Evolutionary conservation across 257 asterid genomes (phyloP), one percentile per base, ranked within the genome.

Genomic region (Haberlea rhodopensis): DNA sequence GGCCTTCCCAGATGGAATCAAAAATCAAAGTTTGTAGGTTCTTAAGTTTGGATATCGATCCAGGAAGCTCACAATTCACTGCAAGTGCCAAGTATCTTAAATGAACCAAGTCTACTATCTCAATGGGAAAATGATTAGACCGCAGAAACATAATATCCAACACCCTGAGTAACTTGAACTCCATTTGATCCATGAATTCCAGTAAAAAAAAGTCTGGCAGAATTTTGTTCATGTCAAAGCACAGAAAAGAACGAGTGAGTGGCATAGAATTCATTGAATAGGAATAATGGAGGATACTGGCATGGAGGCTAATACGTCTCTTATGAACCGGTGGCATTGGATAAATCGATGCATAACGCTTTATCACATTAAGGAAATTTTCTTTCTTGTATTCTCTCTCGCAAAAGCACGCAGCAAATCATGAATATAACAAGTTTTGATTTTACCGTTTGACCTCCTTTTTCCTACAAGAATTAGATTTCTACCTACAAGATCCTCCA

Each of bases 401-500:
- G 48, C 65, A 56, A 19, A 67, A 7, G 45, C 65, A 5, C 58
- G 64, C 65, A 67, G 13, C 29, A 67, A 49, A 55, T 67, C 72
- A 26, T 67, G 72, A 10, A 67, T 43, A 28, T 15, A 46, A 6
- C 65, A 67, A 4, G 57, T 56, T 67, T 67, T 67, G 31, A 67
- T 56, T 46, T 24, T 43, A 18, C 72, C 72, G 15, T 26, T 67
- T 3, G 65, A 57, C 57, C 51, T 43, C 23, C 73, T 60, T 32
- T 46, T 54, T 13, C 56, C 43, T 8, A 52, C 63, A 16, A 60
- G 24, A 32, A 69, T 43, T 13, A 69, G 63, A 69, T 60, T 69
- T 60, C 68, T 69, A 26, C 15, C 20, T n/a, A 69, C 62, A 34
- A 69, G 74, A 61, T 69, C 68, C 60, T 60, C 68, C 37, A 69